Percentiles rank a stretch among this genome's conserved stretches.
phyloP scores from a whole-genome alignment of 352 stramenopile genomes.

The Hyaloperonospora brassicae region DNA sequence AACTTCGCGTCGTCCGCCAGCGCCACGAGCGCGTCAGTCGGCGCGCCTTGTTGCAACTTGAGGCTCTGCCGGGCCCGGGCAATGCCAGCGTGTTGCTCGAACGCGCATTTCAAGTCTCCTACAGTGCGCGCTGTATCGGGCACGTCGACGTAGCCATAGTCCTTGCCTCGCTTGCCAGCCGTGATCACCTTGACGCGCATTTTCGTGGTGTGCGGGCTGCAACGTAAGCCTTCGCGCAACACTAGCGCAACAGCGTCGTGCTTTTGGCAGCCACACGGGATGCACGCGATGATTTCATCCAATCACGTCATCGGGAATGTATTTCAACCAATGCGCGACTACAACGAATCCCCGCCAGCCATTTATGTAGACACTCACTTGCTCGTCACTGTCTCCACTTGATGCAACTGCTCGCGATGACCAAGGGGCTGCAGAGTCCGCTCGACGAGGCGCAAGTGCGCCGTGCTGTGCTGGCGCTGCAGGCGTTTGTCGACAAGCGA shows the following conservation, averaged over 20 bases:
- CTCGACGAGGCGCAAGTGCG: slow-evolving; percentile 68
- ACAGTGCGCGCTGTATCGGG: slow-evolving; percentile 33
- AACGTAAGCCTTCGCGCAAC: not conserved
- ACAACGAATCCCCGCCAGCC: slow-evolving; percentile 8
- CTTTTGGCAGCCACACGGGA: too few species aligned
- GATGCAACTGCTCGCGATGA: slow-evolving; percentile 29
- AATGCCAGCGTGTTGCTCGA: slow-evolving; percentile 42
- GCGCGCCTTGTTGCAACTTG: slow-evolving; percentile 36
- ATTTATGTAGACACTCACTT: slow-evolving; percentile 1
- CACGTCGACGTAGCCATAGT: slow-evolving; percentile 42
- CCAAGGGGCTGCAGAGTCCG: slow-evolving; percentile 59
- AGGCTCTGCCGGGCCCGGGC: slow-evolving; percentile 55
- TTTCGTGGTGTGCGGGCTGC: slow-evolving; percentile 1
- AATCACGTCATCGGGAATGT: not conserved
- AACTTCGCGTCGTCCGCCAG: slow-evolving; percentile 54
- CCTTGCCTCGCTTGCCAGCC: slow-evolving; percentile 41
- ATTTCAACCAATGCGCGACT: slow-evolving; percentile 5
- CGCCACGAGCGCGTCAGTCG: slow-evolving; percentile 12
- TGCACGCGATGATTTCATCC: slow-evolving; percentile 5
- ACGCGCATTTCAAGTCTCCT: slow-evolving; percentile 44
- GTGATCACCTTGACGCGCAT: slow-evolving; percentile 68
- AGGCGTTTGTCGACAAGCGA: slow-evolving; percentile 51
- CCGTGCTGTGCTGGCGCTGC: slow-evolving; percentile 56
- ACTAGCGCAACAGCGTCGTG: not conserved
- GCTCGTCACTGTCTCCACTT: not conserved